These are phyloP conservation scores for Apiotrichum laibachii DNA, from an alignment of 1,284 basidiomycete genomes.

Conservation along the genomic window DNA sequence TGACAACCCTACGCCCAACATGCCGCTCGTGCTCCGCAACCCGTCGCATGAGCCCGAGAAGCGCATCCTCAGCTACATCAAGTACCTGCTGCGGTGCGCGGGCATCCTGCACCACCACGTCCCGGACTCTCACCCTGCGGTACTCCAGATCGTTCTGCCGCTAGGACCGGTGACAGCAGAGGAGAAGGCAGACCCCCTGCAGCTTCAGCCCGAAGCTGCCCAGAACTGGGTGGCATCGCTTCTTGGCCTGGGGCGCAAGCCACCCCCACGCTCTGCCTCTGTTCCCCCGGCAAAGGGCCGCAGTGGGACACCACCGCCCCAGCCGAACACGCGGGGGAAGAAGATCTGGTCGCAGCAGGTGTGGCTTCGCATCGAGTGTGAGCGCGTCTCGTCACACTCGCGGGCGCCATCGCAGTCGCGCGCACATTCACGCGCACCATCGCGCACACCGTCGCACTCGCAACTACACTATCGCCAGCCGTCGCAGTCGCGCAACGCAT, in stretches of 20 bases:
- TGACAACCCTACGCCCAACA: slow-evolving; percentile 9
- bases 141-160: slow-evolving; percentile 39
- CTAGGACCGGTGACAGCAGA: slow-evolving; percentile 7
- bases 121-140: slow-evolving; percentile 18
- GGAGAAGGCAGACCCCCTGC: background rate
- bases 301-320: slow-evolving; percentile 6
- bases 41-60: slow-evolving; percentile 43
- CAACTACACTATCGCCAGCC: too few species aligned
- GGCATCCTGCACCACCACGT: slow-evolving; percentile 57
- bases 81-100: slow-evolving; percentile 56
- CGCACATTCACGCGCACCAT: slow-evolving; percentile 5
- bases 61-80: slow-evolving; percentile 51
- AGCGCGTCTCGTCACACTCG: slow-evolving; percentile 5
- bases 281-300: slow-evolving; percentile 21
- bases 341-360: slow-evolving; percentile 20
- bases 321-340: slow-evolving; percentile 10
- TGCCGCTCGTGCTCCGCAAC: slow-evolving; percentile 45
- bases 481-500: slow-evolving; percentile 18
- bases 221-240: slow-evolving; percentile 21
- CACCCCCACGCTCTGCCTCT: slow-evolving; percentile 24
- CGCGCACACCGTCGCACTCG: slow-evolving; percentile 7
- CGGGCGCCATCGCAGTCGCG: background rate
- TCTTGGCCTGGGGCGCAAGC: slow-evolving; percentile 16
- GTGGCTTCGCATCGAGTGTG: slow-evolving; percentile 21
- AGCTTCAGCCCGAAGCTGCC: background rate